Conservation (phyloP, 202 grass and related monocot species). For the Saccharum hybrid region DNA sequence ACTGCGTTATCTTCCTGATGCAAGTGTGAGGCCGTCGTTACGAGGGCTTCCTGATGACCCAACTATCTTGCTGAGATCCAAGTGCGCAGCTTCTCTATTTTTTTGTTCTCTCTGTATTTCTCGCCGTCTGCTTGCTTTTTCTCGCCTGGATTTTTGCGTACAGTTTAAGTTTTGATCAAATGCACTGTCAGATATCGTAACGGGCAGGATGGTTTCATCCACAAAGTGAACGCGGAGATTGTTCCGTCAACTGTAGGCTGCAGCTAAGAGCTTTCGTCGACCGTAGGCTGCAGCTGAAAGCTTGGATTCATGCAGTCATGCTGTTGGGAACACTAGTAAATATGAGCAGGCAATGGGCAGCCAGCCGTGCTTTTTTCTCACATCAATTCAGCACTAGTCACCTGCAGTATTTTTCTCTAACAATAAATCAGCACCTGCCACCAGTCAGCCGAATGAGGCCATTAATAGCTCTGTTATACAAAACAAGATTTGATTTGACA, state of each 20-base stretch:
- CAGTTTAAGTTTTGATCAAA: neutral
- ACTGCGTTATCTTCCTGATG: slow-evolving; percentile 88
- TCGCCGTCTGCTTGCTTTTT: neutral
- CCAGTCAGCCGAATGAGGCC: too few relatives aligned
- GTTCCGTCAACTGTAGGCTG: too few relatives aligned
- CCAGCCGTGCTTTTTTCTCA: too few relatives aligned
- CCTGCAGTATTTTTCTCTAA: too few relatives aligned
- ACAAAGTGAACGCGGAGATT: neutral
- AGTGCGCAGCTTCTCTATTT: too few relatives aligned
- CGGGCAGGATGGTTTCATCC: neutral
- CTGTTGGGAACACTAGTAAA: neutral
- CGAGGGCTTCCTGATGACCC: slow-evolving; percentile 60
- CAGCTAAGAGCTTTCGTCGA: neutral
- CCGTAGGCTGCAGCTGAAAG: neutral
- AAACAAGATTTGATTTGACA: neutral
- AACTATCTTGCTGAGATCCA: slow-evolving; percentile 66
- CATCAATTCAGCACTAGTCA: too few relatives aligned
- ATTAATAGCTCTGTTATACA: neutral
- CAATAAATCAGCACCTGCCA: too few relatives aligned
- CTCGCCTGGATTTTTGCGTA: neutral
- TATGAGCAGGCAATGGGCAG: neutral
- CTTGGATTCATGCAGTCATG: neutral
- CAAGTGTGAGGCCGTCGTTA: slow-evolving; percentile 1
- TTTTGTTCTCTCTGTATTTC: neutral
- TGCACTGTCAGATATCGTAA: neutral